phyloP scores from a whole-genome alignment of 257 asterid species.

The Forsythia viridissima region DNA sequence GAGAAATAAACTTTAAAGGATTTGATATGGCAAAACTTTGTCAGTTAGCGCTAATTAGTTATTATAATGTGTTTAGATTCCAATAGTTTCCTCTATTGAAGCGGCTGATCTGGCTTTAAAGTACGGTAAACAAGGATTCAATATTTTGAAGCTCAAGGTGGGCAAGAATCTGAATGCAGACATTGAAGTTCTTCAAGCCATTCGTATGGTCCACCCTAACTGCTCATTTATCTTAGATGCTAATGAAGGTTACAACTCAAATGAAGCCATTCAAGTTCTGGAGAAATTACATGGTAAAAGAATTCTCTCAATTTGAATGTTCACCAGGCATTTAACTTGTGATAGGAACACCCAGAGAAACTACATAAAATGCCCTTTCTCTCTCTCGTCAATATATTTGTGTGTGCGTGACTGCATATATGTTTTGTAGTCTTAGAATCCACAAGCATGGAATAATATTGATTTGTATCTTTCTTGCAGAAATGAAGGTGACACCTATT shows the following conservation, averaged over 20 bases:
- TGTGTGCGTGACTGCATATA: background rate
- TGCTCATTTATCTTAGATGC: constrained; percentile 86
- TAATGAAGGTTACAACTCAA: constrained; percentile 81
- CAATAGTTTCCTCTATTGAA: constrained; percentile 75
- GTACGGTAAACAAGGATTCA: constrained; percentile 67
- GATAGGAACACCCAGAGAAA: background rate
- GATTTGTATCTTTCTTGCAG: constrained; percentile 36
- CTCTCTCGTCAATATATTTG: background rate
- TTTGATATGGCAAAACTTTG: background rate
- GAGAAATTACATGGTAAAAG: constrained; percentile 66
- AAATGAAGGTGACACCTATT: constrained; percentile 74
- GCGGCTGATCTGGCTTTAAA: constrained; percentile 79
- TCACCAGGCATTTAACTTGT: background rate
- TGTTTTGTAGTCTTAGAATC: background rate
- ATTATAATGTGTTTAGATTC: constrained; percentile 54
- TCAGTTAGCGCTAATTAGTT: constrained; percentile 17
- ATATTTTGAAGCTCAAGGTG: constrained; percentile 81
- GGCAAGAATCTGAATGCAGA: constrained; percentile 73
- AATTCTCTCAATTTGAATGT: background rate
- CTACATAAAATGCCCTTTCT: background rate
- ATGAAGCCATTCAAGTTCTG: constrained; percentile 82
- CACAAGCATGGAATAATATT: constrained; percentile 5
- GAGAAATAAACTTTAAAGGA: background rate
- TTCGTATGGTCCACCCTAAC: constrained; percentile 74
- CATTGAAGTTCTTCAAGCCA: constrained; percentile 82